phyloP scores from a whole-genome alignment of 1,284 basidiomycete genomes.

The Singerocomus inundabilis region DNA sequence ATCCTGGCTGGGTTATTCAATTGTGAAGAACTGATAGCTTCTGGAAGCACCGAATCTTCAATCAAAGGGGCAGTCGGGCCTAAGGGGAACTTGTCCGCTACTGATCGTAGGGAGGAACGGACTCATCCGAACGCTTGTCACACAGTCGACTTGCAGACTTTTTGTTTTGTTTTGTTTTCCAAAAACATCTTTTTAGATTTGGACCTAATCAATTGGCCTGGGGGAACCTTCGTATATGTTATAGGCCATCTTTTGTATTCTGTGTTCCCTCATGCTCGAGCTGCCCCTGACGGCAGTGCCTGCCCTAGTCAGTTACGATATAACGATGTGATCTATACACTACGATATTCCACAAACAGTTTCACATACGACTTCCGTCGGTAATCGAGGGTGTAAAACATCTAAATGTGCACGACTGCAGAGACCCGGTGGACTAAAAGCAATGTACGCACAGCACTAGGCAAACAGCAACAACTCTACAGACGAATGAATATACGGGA shows the following conservation, averaged over 20 bases:
- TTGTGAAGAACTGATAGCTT: conserved; percentile 25
- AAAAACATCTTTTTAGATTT: conserved; percentile 23
- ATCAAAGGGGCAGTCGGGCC: not conserved
- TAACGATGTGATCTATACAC: conserved; percentile 31
- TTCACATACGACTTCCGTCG: conserved; percentile 1
- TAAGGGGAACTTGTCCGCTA: not conserved
- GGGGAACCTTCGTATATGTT: conserved; percentile 23
- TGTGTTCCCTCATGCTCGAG: conserved; percentile 6
- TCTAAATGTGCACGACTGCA: not conserved
- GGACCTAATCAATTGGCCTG: conserved; percentile 26
- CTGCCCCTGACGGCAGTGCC: conserved; percentile 13
- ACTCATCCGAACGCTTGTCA: conserved; percentile 19
- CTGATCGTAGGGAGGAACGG: conserved; percentile 3
- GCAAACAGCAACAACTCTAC: conserved; percentile 10
- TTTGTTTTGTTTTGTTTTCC: conserved; percentile 5
- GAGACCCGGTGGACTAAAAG: no score
- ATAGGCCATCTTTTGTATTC: conserved; percentile 18
- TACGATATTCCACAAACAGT: conserved; percentile 23
- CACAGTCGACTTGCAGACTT: conserved; percentile 22
- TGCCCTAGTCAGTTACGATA: conserved; percentile 25
- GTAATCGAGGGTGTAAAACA: conserved; percentile 7
- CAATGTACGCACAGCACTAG: conserved; percentile 1
- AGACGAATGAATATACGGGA: conserved; percentile 22
- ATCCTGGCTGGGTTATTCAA: conserved; percentile 29
- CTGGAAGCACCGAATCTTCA: conserved; percentile 5